Evolutionary conservation across 2,329 filamentous ascomycete genomes (phyloP), one percentile per base, ranked within the genome.

Genomic region (Neofusicoccum umdonicola): DNA sequence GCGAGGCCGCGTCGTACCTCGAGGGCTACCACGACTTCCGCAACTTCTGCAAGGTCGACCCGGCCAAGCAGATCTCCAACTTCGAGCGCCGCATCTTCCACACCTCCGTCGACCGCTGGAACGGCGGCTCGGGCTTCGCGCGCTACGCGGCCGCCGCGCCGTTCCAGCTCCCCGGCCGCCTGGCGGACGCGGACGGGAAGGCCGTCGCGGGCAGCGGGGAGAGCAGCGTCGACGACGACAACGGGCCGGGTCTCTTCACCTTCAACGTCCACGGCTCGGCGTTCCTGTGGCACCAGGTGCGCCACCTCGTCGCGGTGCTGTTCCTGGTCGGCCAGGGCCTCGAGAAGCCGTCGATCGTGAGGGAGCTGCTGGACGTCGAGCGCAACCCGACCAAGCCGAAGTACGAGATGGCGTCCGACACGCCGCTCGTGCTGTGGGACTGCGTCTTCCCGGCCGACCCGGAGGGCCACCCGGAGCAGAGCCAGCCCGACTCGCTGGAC

Each of bases 261-360:
- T 96, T 99, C 77, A 89, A 90, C 65, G 88, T 99, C 45, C 88
- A 93, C 69, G 95, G 95, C 19, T 93, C 90, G 7, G 95, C 93
- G 1, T 99, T 99, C 77, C 80, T 99, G 52, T 99, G 95, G 95
- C 95, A 99, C 79, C 95, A 99, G 80, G 96, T 99, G 69, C 88
- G 95, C 27, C 92, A 94, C 80, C 93, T 99, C 87, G 88, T 96
- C n/a, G 87, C 89, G 15, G 83, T 98, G 6, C 82, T 99, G n/a
- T 98, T 99, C 81, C 82, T 95, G 11, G 88, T 98, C 8, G 95
- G 92, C 34, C 95, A 99, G 79, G 88, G 92, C 0, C 85, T 96
- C 15, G 95, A 99, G 76, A 75, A 82, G 34, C 90, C 93, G 0
- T 85, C 85, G 0, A 79, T 98, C 13, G 83, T 98, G 48, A 83